phyloP scores from a whole-genome alignment of 768 basidiomycete genomes.

The Lepiota venenata region DNA sequence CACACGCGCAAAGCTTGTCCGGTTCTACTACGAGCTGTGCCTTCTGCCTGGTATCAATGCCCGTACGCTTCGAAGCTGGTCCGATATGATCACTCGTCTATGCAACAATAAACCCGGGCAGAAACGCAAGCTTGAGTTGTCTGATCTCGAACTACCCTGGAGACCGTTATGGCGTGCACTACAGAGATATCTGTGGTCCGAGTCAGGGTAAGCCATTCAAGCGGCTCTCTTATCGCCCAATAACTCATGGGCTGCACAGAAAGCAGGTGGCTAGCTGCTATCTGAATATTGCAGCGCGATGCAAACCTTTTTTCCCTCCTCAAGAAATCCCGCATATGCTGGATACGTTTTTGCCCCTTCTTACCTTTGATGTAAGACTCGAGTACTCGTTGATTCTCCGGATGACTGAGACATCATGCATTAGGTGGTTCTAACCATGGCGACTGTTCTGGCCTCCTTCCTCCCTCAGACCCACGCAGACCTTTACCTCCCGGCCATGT shows the following conservation, averaged over 20 bases:
- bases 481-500: conserved; percentile 67
- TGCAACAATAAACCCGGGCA: conserved; percentile 61
- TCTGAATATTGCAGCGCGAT: conserved; percentile 70
- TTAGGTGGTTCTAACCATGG: conserved; percentile 66
- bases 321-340: conserved; percentile 70
- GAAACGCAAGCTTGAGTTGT: conserved; percentile 61
- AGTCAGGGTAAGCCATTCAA: conserved; percentile 55
- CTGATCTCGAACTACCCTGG: conserved; percentile 73
- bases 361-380: conserved; percentile 64
- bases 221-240: conserved; percentile 37
- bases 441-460: conserved; percentile 76
- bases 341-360: conserved; percentile 61
- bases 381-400: background rate
- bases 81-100: conserved; percentile 73
- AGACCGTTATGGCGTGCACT: conserved; percentile 70
- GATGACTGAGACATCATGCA: background rate
- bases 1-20: conserved; percentile 69
- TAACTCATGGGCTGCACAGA: conserved; percentile 52
- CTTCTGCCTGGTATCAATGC: conserved; percentile 74
- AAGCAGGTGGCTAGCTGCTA: conserved; percentile 46
- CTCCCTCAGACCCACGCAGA: conserved; percentile 65
- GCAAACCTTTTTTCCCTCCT: conserved; percentile 66
- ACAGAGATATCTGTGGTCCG: conserved; percentile 74
- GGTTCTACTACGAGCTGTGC: conserved; percentile 77
- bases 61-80: conserved; percentile 69